Base-by-base conservation (phyloP, 352 stramenopile species). In the Globisporangium cederbergense region DNA sequence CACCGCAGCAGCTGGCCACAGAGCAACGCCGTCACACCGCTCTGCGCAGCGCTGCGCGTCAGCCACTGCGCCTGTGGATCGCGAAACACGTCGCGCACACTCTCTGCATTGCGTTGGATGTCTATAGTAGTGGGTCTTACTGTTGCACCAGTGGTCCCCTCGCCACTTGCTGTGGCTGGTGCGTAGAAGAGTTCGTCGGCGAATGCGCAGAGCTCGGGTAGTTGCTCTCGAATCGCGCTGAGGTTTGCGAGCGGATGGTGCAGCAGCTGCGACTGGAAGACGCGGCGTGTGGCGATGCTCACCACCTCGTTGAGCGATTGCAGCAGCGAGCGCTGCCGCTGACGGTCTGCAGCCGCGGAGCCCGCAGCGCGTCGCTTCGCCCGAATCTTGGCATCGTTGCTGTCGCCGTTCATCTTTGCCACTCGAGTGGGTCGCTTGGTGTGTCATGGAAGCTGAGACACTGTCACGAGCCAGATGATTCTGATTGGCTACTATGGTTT, bases 11-110 rank as follows among this genome's bases (percentile, higher is more conserved):
- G 55, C 51, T 84, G 74, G 43, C 78, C 75, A 53, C 80, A 81
- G 45, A 91, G 60, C 30, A 89, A 68, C 14, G 72, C 68, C 0
- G 72, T 75, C 40, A 82, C 67, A 16, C 83, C 83, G 49, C 78
- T 90, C 49, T 91, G 62, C 8, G 81, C 53, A 20, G 80, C 77
- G 30, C 80, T 81, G 30, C 77, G 83, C 43, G 73, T 79, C 25
- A 91, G 60, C 83, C 83, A 91, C 42, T 86, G 74, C 3, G 71
- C 76, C 2, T 78, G 62, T 28, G 69, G 67, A 32, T 86, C 71
- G 10, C 32, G 34, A 30, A 90, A 89, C 3, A 73, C 76, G 2
- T 38, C 22, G 6, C 75, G 75, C 18, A 81, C 62, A 0, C 22
- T 51, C 11, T 32, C 45, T 32, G 49, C 62, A 28, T 10, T 50